Evolutionary conservation across 176 grass and related monocot genomes (phyloP).

Genomic region (Cymbopogon citratus): DNA sequence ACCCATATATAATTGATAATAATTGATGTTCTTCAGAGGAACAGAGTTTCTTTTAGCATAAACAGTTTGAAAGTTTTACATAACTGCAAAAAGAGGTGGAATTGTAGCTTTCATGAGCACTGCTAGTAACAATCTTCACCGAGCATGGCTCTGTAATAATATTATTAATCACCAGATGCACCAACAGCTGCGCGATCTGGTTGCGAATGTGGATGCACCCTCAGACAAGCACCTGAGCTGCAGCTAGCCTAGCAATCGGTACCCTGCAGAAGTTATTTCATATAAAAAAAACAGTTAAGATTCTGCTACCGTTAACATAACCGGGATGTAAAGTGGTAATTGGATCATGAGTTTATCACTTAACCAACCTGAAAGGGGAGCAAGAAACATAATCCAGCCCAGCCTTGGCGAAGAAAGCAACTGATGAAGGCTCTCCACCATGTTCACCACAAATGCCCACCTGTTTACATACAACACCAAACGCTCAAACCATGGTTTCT

Average conservation of each 20-base stretch:
- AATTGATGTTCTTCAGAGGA: neutral
- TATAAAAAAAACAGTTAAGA: neutral
- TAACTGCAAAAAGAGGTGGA: neutral
- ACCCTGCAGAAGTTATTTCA: conserved; percentile 48
- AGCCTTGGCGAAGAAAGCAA: conserved; percentile 90
- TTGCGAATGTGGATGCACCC: neutral
- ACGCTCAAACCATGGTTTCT: neutral
- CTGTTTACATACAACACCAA: conserved; percentile 33
- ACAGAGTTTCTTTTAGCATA: neutral
- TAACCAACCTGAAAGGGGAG: conserved; percentile 86
- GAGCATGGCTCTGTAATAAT: conserved; percentile 24
- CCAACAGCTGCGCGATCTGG: conserved; percentile 40
- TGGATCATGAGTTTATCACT: neutral
- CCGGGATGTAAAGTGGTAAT: neutral
- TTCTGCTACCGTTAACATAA: neutral
- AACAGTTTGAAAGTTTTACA: neutral
- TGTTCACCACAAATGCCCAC: conserved; percentile 97
- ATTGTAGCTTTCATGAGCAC: neutral
- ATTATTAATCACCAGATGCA: conserved; percentile 28
- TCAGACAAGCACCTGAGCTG: conserved; percentile 68
- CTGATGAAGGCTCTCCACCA: conserved; percentile 95
- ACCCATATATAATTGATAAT: neutral
- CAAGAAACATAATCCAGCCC: conserved; percentile 96
- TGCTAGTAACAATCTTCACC: neutral
- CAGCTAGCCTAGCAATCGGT: conserved; percentile 79